These are phyloP conservation scores for Amyloporia xantha DNA, from an alignment of 768 basidiomycete genomes.

Conservation along the genomic window DNA sequence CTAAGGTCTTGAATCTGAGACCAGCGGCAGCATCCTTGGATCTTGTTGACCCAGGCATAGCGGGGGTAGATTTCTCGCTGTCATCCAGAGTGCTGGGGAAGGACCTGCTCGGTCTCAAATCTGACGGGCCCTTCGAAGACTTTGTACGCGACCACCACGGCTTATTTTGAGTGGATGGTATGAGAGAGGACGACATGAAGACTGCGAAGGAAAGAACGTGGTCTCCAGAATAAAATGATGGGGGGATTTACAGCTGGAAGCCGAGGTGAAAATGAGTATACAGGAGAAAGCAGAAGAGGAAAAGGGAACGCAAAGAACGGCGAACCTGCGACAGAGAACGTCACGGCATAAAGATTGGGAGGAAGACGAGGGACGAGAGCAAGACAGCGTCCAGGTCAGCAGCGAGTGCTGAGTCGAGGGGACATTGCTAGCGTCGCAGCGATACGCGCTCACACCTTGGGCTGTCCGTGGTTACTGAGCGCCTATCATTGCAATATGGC, in stretches of 20 bases:
- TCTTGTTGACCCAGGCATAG: conserved; percentile 10
- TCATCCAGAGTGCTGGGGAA: conserved; percentile 16
- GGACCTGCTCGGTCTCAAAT: conserved; percentile 13
- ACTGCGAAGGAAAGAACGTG: conserved; percentile 22
- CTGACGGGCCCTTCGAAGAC: conserved; percentile 18
- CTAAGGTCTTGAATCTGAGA: conserved; percentile 49
- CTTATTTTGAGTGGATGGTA: conserved; percentile 14
- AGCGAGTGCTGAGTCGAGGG: neutral
- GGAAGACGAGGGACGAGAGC: conserved; percentile 2
- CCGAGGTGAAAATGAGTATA: conserved; percentile 13
- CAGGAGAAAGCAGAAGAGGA: neutral
- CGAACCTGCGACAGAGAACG: neutral
- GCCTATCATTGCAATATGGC: neutral
- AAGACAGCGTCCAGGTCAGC: neutral
- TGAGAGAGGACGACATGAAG: conserved; percentile 20
- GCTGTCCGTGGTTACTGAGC: conserved; percentile 6
- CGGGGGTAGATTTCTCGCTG: conserved; percentile 13
- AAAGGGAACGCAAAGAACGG: neutral
- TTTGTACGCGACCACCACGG: conserved; percentile 31
- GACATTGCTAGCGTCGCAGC: neutral
- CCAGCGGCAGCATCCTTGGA: conserved; percentile 17
- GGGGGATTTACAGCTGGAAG: conserved; percentile 11
- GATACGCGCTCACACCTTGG: too few species aligned
- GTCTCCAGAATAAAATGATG: conserved; percentile 13
- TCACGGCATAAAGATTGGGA: conserved; percentile 1